Evolutionary conservation across 192 early-diverging fungal genomes (phyloP).

Genomic region (Spizellomyces sp.): DNA sequence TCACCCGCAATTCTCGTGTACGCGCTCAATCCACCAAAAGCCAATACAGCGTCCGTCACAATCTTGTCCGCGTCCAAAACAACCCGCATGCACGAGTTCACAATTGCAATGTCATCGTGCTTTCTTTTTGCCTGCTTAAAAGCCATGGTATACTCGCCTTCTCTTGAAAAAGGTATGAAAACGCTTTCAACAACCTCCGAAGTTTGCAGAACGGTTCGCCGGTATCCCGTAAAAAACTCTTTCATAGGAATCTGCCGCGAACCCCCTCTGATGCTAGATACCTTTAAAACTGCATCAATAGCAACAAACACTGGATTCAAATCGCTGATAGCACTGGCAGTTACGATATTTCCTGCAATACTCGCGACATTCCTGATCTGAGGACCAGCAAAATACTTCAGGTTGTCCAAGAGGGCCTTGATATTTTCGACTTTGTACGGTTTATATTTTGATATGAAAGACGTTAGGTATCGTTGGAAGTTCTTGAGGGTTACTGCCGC

Average conservation of each 20-base stretch:
- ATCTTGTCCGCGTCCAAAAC: slow-evolving; percentile 46
- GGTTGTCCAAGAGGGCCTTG: slow-evolving; percentile 69
- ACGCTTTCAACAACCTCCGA: slow-evolving; percentile 60
- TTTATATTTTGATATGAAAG: slow-evolving; percentile 16
- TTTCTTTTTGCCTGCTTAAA: slow-evolving; percentile 89
- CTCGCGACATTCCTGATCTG: slow-evolving; percentile 88
- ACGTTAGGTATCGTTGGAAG: slow-evolving; percentile 49
- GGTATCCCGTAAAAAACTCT: slow-evolving; percentile 84
- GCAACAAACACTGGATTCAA: slow-evolving; percentile 85
- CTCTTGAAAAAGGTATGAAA: slow-evolving; percentile 63
- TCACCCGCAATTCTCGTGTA: slow-evolving; percentile 57
- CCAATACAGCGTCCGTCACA: slow-evolving; percentile 63
- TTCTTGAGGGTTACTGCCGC: slow-evolving; percentile 68
- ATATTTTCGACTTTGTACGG: slow-evolving; percentile 42
- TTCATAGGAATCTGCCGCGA: slow-evolving; percentile 57
- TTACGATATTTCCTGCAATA: slow-evolving; percentile 83
- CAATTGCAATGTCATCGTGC: slow-evolving; percentile 89
- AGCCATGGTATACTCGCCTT: slow-evolving; percentile 64
- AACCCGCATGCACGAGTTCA: slow-evolving; percentile 72
- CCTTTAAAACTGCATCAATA: slow-evolving; percentile 26
- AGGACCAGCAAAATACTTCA: slow-evolving; percentile 78
- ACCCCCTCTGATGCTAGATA: slow-evolving; percentile 30
- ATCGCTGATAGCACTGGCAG: slow-evolving; percentile 88
- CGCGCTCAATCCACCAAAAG: slow-evolving; percentile 80
- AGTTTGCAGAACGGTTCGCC: slow-evolving; percentile 67